Conservation (phyloP, 23 red algal genomes). For the Agarophyton chilense region DNA sequence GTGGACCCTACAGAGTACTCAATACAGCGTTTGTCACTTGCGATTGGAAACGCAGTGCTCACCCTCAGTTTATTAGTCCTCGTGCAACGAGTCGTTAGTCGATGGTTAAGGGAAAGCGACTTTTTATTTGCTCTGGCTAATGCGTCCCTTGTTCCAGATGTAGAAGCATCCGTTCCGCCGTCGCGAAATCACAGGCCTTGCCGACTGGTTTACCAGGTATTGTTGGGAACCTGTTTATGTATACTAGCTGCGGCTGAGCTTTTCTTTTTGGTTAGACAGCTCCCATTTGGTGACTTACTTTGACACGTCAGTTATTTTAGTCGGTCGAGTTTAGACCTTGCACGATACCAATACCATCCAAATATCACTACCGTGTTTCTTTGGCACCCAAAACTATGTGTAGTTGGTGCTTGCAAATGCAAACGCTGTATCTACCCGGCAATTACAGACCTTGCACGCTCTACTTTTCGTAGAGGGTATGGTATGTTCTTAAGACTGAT, state of each 20-base stretch:
- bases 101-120: constrained; percentile 44
- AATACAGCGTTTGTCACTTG: constrained; percentile 30
- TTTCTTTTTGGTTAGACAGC: constrained; percentile 51
- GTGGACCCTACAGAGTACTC: constrained; percentile 45
- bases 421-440: no score
- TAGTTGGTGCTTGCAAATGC: no score
- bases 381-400: no score
- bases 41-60: constrained; percentile 28
- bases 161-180: not conserved
- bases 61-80: constrained; percentile 38
- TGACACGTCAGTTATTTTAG: not conserved
- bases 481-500: no score
- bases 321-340: not conserved
- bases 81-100: constrained; percentile 27
- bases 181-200: constrained; percentile 2
- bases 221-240: constrained; percentile 19
- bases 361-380: not conserved
- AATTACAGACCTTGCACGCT: not conserved
- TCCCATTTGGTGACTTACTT: constrained; percentile 26
- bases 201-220: constrained; percentile 29
- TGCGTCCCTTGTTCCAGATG: constrained; percentile 9
- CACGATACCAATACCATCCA: not conserved
- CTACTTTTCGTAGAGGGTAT: no score
- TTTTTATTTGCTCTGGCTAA: constrained; percentile 34
- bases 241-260: constrained; percentile 40